Percentiles rank a stretch among this genome's conserved stretches.
These are phyloP conservation scores for Fusarium torreyae DNA, from an alignment of 2,329 filamentous ascomycete genomes.

Conservation along the genomic window DNA sequence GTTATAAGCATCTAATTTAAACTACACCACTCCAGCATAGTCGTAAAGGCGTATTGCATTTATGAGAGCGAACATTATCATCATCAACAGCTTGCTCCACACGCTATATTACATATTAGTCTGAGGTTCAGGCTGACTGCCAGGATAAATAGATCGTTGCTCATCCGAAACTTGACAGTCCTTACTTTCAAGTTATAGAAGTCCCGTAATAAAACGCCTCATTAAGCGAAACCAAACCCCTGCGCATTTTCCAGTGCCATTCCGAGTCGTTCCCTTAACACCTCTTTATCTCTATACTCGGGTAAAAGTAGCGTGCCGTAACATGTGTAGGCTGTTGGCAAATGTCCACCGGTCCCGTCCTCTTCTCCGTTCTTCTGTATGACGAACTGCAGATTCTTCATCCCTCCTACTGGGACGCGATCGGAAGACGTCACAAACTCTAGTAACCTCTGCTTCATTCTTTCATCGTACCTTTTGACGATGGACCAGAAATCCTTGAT, in stretches of 20 bases:
- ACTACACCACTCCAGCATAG: too few species aligned
- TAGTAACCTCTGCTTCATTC: slow-evolving; percentile 81
- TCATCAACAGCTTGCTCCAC: slow-evolving; percentile 6
- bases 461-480: slow-evolving; percentile 75
- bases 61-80: not conserved
- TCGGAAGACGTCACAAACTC: slow-evolving; percentile 97
- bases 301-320: slow-evolving; percentile 91
- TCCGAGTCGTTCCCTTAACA: slow-evolving; percentile 80
- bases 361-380: slow-evolving; percentile 83
- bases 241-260: slow-evolving; percentile 90
- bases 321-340: slow-evolving; percentile 94
- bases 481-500: slow-evolving; percentile 89
- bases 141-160: not conserved
- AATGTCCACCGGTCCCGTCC: slow-evolving; percentile 64
- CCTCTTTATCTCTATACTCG: slow-evolving; percentile 80
- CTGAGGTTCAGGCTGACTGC: not conserved
- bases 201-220: slow-evolving; percentile 8
- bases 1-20: not conserved
- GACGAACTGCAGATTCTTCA: slow-evolving; percentile 85
- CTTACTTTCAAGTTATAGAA: not conserved
- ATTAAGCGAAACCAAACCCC: slow-evolving; percentile 87
- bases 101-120: slow-evolving; percentile 5
- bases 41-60: too few species aligned
- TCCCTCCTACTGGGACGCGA: slow-evolving; percentile 88
- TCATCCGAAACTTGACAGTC: not conserved